Conservation (phyloP, 805 yeast genomes). For the Monosporozyma servazzii region DNA sequence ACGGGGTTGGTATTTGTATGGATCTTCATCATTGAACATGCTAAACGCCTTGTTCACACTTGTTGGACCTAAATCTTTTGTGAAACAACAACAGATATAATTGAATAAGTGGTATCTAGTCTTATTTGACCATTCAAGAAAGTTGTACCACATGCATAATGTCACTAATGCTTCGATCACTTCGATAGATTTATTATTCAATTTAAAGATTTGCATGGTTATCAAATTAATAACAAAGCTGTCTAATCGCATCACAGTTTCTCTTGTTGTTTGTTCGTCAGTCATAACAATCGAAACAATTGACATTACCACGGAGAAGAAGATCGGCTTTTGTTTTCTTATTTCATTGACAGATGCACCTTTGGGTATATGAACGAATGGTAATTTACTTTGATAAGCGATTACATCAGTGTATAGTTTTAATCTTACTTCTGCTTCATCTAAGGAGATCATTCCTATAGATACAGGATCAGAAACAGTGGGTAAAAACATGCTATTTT, state of each 20-base stretch:
- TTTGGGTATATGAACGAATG: constrained; percentile 48
- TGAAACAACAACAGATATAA: constrained; percentile 53
- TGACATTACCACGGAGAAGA: constrained; percentile 59
- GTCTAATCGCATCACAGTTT: constrained; percentile 41
- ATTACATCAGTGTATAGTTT: constrained; percentile 40
- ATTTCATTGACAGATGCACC: constrained; percentile 39
- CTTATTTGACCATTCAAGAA: constrained; percentile 73
- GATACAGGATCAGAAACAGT: constrained; percentile 44
- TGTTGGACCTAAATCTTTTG: constrained; percentile 66
- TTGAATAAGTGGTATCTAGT: constrained; percentile 67
- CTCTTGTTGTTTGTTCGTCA: constrained; percentile 27
- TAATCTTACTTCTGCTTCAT: constrained; percentile 51
- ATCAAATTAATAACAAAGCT: constrained; percentile 43
- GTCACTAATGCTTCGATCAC: constrained; percentile 53
- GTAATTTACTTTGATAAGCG: constrained; percentile 36
- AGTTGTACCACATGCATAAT: constrained; percentile 70
- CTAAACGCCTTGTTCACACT: constrained; percentile 39
- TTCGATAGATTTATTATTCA: constrained; percentile 65
- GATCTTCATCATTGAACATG: constrained; percentile 19
- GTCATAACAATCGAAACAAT: constrained; percentile 41
- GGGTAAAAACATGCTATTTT: constrained; percentile 36
- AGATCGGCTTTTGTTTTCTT: constrained; percentile 44
- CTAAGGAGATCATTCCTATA: constrained; percentile 45
- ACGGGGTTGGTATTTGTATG: constrained; percentile 8
- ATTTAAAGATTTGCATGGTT: constrained; percentile 51